These are phyloP conservation scores for Malassezia pachydermatis DNA, from an alignment of 1,284 basidiomycete genomes.

Conservation along the genomic window DNA sequence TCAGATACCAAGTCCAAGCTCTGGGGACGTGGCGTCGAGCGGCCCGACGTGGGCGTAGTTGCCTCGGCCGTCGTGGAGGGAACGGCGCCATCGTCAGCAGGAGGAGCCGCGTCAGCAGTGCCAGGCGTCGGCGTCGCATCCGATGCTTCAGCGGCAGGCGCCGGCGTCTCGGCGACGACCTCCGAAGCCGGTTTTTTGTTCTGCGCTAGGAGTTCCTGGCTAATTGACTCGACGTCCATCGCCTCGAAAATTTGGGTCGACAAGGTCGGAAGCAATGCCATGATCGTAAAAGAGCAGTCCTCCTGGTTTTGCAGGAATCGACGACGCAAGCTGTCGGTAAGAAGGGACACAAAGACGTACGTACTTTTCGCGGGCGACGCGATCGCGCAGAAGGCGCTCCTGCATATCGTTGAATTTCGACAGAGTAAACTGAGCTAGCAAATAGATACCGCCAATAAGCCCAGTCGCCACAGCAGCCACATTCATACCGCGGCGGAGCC, in stretches of 20 bases:
- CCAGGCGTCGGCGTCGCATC: neutral
- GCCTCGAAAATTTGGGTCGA: constrained; percentile 61
- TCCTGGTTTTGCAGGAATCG: constrained; percentile 73
- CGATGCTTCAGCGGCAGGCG: neutral
- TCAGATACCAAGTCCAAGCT: constrained; percentile 12
- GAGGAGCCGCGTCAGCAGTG: neutral
- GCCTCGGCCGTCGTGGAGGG: too few relatives aligned
- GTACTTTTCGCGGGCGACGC: constrained; percentile 64
- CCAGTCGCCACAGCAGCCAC: constrained; percentile 49
- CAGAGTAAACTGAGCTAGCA: constrained; percentile 59
- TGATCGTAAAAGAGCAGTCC: constrained; percentile 68
- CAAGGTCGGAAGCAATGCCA: constrained; percentile 68
- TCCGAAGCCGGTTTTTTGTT: neutral
- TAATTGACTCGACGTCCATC: constrained; percentile 73
- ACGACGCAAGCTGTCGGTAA: constrained; percentile 53
- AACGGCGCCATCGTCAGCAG: neutral
- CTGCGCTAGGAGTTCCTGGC: constrained; percentile 56
- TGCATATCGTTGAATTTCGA: constrained; percentile 64
- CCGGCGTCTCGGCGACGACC: neutral
- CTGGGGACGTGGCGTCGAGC: too few relatives aligned
- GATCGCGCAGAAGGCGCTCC: constrained; percentile 58
- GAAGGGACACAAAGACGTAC: constrained; percentile 43
- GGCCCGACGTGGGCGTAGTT: too few relatives aligned
- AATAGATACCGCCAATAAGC: constrained; percentile 59
- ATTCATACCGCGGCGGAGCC: constrained; percentile 21